Conservation (phyloP, 2,329 filamentous ascomycete genomes). For the Emmonsiellopsis sp. region DNA sequence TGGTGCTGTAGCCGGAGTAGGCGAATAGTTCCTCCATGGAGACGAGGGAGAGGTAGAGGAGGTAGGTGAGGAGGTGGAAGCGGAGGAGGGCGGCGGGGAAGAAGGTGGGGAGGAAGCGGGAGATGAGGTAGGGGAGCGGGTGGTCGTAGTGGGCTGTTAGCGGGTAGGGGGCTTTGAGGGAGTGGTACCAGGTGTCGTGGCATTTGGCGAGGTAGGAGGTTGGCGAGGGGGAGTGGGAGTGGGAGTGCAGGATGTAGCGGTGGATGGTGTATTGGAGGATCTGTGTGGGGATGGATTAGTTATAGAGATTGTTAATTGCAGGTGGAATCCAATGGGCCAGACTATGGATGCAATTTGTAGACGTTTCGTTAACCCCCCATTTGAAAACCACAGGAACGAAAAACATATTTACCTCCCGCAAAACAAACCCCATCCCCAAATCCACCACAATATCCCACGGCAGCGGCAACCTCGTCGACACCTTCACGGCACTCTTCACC, state of each 20-base stretch:
- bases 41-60: conserved; percentile 44
- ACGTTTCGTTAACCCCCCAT: background rate
- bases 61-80: conserved; percentile 53
- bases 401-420: conserved; percentile 45
- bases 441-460: conserved; percentile 54
- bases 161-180: conserved; percentile 44
- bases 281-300: conserved; percentile 28
- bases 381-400: background rate
- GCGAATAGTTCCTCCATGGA: conserved; percentile 54
- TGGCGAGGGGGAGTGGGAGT: conserved; percentile 58
- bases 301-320: background rate
- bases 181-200: conserved; percentile 51
- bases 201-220: conserved; percentile 42
- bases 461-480: conserved; percentile 52
- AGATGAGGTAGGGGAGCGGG: conserved; percentile 45
- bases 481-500: conserved; percentile 46
- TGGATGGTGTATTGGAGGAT: conserved; percentile 65
- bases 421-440: conserved; percentile 42
- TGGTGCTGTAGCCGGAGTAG: conserved; percentile 50
- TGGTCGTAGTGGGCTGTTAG: conserved; percentile 54
- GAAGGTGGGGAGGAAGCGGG: conserved; percentile 48
- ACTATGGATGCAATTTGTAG: background rate
- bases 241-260: conserved; percentile 60
- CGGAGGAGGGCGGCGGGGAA: conserved; percentile 48
- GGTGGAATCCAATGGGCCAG: too few species aligned